Percentiles rank a stretch among this genome's conserved stretches.
Evolutionary conservation across 2,329 filamentous ascomycete species (phyloP).

Genomic region (Didymella lethalis): DNA sequence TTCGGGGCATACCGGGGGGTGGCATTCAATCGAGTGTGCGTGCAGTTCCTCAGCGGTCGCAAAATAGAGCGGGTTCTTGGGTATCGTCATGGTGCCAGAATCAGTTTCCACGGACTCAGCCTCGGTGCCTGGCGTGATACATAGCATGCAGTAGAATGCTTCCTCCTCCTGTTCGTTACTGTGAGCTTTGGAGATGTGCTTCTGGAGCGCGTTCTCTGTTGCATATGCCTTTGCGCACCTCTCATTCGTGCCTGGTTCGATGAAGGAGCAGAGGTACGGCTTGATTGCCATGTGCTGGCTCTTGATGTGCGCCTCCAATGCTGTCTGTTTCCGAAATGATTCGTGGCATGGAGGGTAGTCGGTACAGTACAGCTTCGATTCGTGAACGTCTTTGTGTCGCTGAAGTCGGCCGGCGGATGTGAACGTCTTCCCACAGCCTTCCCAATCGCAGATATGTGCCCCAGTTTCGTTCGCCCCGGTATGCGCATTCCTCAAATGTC

Average conservation of each 20-base stretch:
- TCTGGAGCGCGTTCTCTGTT: conserved; percentile 72
- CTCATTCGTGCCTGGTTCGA: conserved; percentile 61
- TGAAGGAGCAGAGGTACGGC: conserved; percentile 73
- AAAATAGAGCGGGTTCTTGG: conserved; percentile 59
- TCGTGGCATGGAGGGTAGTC: conserved; percentile 74
- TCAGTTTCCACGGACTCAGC: conserved; percentile 42
- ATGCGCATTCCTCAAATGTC: conserved; percentile 85
- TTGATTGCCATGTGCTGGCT: conserved; percentile 76
- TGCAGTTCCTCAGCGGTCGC: conserved; percentile 75
- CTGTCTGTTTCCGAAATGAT: conserved; percentile 87
- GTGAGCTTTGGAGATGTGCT: conserved; percentile 76
- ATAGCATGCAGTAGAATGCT: conserved; percentile 80
- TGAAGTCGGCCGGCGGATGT: conserved; percentile 79
- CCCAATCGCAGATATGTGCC: conserved; percentile 73
- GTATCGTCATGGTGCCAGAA: conserved; percentile 25
- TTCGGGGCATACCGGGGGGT: conserved; percentile 75
- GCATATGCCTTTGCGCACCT: conserved; percentile 76
- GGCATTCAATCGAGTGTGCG: conserved; percentile 74
- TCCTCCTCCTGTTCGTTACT: conserved; percentile 58
- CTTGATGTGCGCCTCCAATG: conserved; percentile 81
- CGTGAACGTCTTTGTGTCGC: conserved; percentile 79
- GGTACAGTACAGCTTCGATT: conserved; percentile 77
- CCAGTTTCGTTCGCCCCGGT: conserved; percentile 64
- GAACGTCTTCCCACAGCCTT: conserved; percentile 80
- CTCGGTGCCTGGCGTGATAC: conserved; percentile 53